Percentiles rank a stretch among this genome's conserved stretches.
Evolutionary conservation across 2,329 filamentous ascomycete species (phyloP).

Genomic region (Paecilomyces sp.): DNA sequence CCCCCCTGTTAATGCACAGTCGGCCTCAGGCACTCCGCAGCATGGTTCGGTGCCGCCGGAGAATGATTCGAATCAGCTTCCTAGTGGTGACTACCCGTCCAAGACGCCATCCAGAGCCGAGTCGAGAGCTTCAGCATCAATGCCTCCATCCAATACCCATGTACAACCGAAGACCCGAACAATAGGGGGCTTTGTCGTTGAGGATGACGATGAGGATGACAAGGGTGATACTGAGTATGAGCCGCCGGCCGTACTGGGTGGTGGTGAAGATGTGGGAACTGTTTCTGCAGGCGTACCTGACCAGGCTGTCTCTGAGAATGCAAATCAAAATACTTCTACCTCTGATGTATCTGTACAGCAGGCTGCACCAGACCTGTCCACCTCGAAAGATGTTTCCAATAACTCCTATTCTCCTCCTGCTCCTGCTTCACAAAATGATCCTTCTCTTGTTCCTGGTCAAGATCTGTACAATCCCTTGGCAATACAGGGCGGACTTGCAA

Average conservation of each 20-base stretch:
- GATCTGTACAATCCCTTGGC: slow-evolving; percentile 28
- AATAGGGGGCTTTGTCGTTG: slow-evolving; percentile 56
- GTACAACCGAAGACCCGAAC: slow-evolving; percentile 42
- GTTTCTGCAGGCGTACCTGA: slow-evolving; percentile 44
- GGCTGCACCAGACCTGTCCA: slow-evolving; percentile 44
- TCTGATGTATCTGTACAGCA: slow-evolving; percentile 57
- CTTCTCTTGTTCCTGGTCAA: slow-evolving; percentile 28
- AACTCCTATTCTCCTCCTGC: slow-evolving; percentile 43
- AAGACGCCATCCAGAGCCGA: slow-evolving; percentile 27
- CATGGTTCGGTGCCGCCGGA: slow-evolving; percentile 17
- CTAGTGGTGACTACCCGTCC: slow-evolving; percentile 20
- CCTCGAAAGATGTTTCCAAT: slow-evolving; percentile 43
- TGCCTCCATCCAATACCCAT: slow-evolving; percentile 22
- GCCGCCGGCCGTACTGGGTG: slow-evolving; percentile 43
- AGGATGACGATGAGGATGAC: slow-evolving; percentile 54
- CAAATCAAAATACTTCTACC: slow-evolving; percentile 48
- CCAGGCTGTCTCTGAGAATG: slow-evolving; percentile 49
- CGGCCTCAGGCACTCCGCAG: slow-evolving; percentile 14
- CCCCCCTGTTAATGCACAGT: slow-evolving; percentile 17
- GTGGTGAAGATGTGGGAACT: slow-evolving; percentile 43
- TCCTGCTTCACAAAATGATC: slow-evolving; percentile 39
- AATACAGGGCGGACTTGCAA: slow-evolving; percentile 20
- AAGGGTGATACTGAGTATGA: slow-evolving; percentile 45
- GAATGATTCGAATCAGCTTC: slow-evolving; percentile 19
- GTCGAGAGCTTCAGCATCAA: slow-evolving; percentile 26